Base-by-base conservation (phyloP, 208 protist genomes). In the Acanthamoeba triangularis region DNA sequence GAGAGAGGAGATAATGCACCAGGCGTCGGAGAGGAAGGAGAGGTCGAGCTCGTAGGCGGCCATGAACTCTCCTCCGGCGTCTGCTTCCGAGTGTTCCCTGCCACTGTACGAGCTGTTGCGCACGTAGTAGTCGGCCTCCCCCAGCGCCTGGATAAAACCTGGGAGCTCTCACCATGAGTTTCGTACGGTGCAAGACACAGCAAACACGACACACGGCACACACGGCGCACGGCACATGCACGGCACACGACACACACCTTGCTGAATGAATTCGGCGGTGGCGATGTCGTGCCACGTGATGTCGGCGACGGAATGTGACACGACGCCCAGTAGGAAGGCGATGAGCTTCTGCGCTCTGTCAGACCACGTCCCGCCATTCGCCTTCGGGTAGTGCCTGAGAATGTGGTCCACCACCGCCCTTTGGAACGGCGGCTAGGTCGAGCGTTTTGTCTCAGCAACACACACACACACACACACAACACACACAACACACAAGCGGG, bases 11-110 rank as follows among this genome's bases (percentile, higher is more conserved):
- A n/a, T n/a, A n/a, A 20, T 28, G 41, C 28, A 93, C 88, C 88
- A 93, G 88, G 10, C 25, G 37, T 93, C 54, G 25, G 33, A 47
- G n/a, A 93, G 33, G 88, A 80, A 93, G 65, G 88, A 93, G 30
- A 93, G 88, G 25, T 93, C 63, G 47, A 93, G 88, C 49, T 93
- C 88, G 41, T 93, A 93, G 63, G 88, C 59, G 49, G 65, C 61
- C 59, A 93, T 93, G 67, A 93, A 93, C 88, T 93, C 88, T 25
- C 88, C 88, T 1, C 61, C 54, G 18, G 65, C 41, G 78, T 93
- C 88, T 16, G 88, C 88, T 49, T 74, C 61, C 23, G 35, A 69
- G 88, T 93, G 88, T 25, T 47, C 25, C 7, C 20, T 41, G 67
- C 25, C 18, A 23, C 20, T 33, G 49, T 93, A 93, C 20, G 61